Conservation (phyloP, 345 rosid species). For the Syzygium jambos region DNA sequence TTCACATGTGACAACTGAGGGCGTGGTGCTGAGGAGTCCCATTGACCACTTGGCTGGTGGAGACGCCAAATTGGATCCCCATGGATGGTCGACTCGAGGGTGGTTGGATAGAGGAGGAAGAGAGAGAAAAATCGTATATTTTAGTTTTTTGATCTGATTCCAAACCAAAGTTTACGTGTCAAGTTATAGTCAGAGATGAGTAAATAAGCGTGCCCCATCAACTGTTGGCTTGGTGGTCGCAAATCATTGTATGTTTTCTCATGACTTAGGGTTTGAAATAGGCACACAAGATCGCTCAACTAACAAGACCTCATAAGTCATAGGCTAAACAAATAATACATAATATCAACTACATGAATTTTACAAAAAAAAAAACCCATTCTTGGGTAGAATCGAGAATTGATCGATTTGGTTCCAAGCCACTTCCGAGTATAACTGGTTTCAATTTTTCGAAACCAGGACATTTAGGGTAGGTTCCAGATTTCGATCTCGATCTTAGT, state of each 20-base stretch:
- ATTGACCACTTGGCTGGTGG: background rate
- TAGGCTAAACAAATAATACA: background rate
- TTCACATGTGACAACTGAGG: background rate
- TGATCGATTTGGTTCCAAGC: background rate
- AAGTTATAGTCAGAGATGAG: background rate
- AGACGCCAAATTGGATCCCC: too few species aligned
- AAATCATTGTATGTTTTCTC: background rate
- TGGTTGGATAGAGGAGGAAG: too few species aligned
- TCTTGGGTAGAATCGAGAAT: background rate
- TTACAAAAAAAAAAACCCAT: background rate
- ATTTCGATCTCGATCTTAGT: fast-evolving
- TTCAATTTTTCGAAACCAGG: background rate
- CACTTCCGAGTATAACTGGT: too few species aligned
- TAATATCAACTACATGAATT: background rate
- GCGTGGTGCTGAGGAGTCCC: background rate
- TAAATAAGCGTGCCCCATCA: background rate
- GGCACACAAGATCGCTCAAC: background rate
- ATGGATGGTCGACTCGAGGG: too few species aligned
- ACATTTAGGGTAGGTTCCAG: background rate
- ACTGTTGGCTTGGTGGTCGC: background rate
- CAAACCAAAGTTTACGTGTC: background rate
- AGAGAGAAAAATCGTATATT: too few species aligned
- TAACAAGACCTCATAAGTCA: background rate
- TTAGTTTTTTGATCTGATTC: background rate
- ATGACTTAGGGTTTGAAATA: background rate